Evolutionary conservation across 225 moss, liverwort and hornwort genomes (phyloP).

Genomic region (Polytrichum formosum): DNA sequence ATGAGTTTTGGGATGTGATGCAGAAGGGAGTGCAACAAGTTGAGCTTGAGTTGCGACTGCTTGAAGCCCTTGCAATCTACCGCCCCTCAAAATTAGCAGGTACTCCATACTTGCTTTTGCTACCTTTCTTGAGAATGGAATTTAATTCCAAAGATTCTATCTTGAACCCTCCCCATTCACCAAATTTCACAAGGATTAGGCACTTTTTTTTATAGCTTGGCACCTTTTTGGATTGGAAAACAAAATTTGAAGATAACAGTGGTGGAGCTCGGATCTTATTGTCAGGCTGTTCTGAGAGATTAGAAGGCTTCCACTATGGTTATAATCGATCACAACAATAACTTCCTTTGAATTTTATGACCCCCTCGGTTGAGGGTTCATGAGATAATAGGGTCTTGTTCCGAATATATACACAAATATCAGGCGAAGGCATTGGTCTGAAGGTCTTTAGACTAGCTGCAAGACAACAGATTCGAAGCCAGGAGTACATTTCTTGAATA

Average conservation of each 20-base stretch:
- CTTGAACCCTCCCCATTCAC: background rate
- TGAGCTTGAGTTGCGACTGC: slow-evolving; percentile 75
- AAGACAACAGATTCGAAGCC: too few species aligned
- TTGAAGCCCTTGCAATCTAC: slow-evolving; percentile 87
- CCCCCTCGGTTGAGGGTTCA: background rate
- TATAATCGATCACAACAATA: too few species aligned
- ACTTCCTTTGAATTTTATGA: background rate
- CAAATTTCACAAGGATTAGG: background rate
- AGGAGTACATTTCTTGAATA: background rate
- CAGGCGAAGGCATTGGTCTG: too few species aligned
- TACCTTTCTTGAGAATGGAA: background rate
- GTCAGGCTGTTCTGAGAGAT: too few species aligned
- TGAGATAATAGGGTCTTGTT: background rate
- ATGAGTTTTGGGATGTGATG: slow-evolving; percentile 1
- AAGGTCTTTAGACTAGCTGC: too few species aligned
- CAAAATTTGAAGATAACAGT: background rate
- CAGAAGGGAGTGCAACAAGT: slow-evolving; percentile 65
- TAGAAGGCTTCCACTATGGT: too few species aligned
- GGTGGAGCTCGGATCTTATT: too few species aligned
- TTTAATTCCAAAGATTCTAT: background rate
- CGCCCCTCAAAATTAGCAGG: slow-evolving; percentile 80
- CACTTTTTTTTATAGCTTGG: background rate
- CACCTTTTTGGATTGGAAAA: background rate
- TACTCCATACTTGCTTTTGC: slow-evolving; percentile 13
- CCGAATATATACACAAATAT: too few species aligned